Conservation (phyloP, 2,329 filamentous ascomycete species). For the Sclerotinia glacialis region DNA sequence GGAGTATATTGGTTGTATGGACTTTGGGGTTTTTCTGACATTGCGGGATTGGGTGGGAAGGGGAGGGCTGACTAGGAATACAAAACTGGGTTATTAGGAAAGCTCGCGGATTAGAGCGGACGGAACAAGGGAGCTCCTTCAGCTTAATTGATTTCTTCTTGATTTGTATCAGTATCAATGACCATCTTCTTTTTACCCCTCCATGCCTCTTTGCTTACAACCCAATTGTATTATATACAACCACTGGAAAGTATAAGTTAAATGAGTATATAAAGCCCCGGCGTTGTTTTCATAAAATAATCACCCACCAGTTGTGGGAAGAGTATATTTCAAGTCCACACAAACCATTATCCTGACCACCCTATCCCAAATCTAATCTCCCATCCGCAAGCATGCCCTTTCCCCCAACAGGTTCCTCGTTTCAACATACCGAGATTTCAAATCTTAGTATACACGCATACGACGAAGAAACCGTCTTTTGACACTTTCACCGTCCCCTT, state of each 20-base stretch:
- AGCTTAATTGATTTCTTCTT: background rate
- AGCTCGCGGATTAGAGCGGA: background rate
- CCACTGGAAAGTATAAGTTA: background rate
- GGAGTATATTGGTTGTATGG: background rate
- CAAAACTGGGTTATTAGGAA: background rate
- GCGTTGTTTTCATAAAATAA: background rate
- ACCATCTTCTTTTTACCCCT: background rate
- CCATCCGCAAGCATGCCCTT: no score
- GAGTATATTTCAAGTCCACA: no score
- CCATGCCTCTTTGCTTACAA: background rate
- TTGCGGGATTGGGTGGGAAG: background rate
- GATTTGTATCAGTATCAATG: background rate
- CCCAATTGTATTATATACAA: background rate
- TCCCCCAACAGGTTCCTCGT: no score
- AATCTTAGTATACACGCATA: no score
- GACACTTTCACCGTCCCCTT: no score
- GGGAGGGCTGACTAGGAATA: background rate
- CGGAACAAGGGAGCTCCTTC: no score
- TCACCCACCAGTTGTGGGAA: background rate
- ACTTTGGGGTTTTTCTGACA: no score
- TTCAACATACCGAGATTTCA: no score
- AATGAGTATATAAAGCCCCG: background rate
- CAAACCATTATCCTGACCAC: no score
- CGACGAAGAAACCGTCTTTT: no score
- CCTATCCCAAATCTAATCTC: no score